Evolutionary conservation across 2,329 filamentous ascomycete genomes (phyloP), one percentile per base, ranked within the genome.

Genomic region (Aureobasidium vineae): DNA sequence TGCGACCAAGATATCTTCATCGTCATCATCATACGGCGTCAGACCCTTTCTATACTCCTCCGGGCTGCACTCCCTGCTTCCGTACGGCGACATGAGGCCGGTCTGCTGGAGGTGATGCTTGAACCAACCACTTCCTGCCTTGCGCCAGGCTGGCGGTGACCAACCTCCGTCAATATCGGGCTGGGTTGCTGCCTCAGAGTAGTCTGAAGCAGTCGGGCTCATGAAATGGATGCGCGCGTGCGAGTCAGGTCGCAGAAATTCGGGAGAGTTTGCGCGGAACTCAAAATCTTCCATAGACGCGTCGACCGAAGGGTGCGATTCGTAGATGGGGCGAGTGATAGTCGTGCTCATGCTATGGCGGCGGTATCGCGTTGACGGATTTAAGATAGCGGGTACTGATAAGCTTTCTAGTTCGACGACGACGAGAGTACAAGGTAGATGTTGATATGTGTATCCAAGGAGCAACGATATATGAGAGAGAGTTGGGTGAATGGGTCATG

Each of bases 61-160:
- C 28, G 86, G 85, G 73, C 84, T 88, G 19, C 80, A 78, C 65
- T 86, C 85, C n/a, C 68, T 65, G 56, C 66, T 68, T 56, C 68
- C 52, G 36, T 65, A 47, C 1, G 68, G 68, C 49, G 68, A 69
- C 26, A 63, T 66, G 38, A 75, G 61, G 15, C 70, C 66, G 38
- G 68, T 69, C 73, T 78, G 75, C 31, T 63, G 59, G 8, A 63
- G 59, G n/a, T 64, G 61, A 72, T 78, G 79, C 75, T 78, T 71
- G 74, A 87, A 85, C 85, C 85, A 86, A 68, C 82, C 81, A 73
- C 83, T 87, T 69, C 84, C 85, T 68, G 81, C 80, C 72, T 82
- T 83, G 70, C 85, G 81, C 81, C 87, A 88, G 15, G 86, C 86
- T 2, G 88, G 88, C 47, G 88, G 88, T 63, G 85, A 87, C 85